Evolutionary conservation across 306 rosid genomes (phyloP), one percentile per base, ranked within the genome.

Genomic region (Medicago ruthenica): DNA sequence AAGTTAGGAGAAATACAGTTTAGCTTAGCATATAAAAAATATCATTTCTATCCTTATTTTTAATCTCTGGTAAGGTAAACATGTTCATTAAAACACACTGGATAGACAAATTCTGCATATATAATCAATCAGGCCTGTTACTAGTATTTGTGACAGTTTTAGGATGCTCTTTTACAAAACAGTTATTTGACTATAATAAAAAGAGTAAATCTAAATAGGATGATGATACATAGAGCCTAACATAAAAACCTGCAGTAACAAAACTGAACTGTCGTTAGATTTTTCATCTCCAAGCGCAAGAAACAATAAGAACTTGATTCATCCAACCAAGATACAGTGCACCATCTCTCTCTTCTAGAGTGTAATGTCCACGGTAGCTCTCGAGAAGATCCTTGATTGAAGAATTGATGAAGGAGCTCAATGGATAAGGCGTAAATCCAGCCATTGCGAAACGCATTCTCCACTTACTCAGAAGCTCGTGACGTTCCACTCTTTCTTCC

Each of bases 251-350:
- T 60, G 82, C 24, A 76, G 69, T 42, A 74, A 70, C 76, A 81
- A 63, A 71, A 76, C 31, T 71, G 79, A 81, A 79, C 34, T 58
- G 67, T 61, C 59, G 54, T 11, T 20, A 18, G 24, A 41, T 68
- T 67, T 76, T 77, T 95, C 85, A 95, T 34, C 83, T 84, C 98
- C 99, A 96, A 45, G 98, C 99, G 82, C 96, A 88, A 73, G 96
- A 86, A 73, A 81, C 80, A 64, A 96, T 73, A 55, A 96, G 85
- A 84, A 66, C 76, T 61, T 76, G 89, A 74, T 89, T 83, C 86
- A 74, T 79, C 99, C 99, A 96, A 71, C 99, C 99, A 27, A 92
- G 96, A 71, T 74, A 89, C 4, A 92, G 78, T 55, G 85, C 87
- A 24, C 96, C 99, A 79, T 90, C 93, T 45, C 79, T 88, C 87